Evolutionary conservation across 2,329 filamentous ascomycete species (phyloP), one percentile per base, ranked within the genome.

Genomic region (Penicillium sp.): DNA sequence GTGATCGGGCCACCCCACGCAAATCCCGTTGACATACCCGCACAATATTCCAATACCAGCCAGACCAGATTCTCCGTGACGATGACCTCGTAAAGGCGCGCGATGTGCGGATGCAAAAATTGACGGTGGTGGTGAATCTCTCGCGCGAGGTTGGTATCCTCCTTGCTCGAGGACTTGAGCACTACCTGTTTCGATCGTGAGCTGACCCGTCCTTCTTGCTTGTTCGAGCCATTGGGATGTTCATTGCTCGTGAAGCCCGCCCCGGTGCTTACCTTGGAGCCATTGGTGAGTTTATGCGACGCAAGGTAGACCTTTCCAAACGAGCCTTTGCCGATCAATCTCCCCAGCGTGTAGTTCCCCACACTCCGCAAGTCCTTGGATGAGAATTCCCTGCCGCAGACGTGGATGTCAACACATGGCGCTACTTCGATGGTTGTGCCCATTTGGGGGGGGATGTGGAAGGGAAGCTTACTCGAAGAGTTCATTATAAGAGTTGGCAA

Each of bases 71-170:
- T 84, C 72, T 98, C 93, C 1, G 93, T 98, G 53, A 98, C 90
- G 61, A 98, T 95, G 51, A 98, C 91, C 75, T 98, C 93, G 75
- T 98, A 97, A 24, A 98, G 76, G 43, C 93, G 82, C 39, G 93
- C 90, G 61, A 98, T 98, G 72, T 98, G 93, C 24, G 93, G 93
- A 65, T 98, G 93, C 56, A 95, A 80, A 70, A 98, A 96, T 70
- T 98, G 93, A 58, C 93, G 87, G 68, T 98, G 93, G 68, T 98
- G 93, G 69, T 98, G 93, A 60, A 98, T 98, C 69, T 98, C 93
- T 60, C 93, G 86, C 12, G 91, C 91, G 42, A 98, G 84, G 67
- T 98, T 98, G 46, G 88, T 83, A 69, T 98, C 93, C 66, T 90
- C 86, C 69, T 95, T 96, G 67, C 93, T 91, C 54, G 93, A 93